These are phyloP conservation scores for Delitschia confertaspora DNA, from an alignment of 495 filamentous ascomycete genomes.

Conservation along the genomic window DNA sequence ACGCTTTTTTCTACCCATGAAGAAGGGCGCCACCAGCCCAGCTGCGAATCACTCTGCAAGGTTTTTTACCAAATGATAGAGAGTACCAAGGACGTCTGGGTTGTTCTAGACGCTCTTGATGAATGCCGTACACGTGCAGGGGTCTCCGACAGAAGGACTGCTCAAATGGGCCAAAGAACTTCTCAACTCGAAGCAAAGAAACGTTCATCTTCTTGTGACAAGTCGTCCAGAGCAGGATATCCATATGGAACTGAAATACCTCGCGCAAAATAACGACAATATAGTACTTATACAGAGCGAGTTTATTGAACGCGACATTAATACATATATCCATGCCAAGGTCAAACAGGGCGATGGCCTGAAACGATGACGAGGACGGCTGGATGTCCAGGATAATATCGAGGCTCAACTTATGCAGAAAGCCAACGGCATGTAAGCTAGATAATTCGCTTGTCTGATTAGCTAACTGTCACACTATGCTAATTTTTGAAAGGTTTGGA, in stretches of 20 bases:
- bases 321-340: background rate
- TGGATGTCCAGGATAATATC: slow-evolving; percentile 6
- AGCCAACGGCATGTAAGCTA: slow-evolving; percentile 6
- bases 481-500: slow-evolving; percentile 34
- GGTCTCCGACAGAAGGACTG: slow-evolving; percentile 1
- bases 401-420: slow-evolving; percentile 4
- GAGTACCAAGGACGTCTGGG: slow-evolving; percentile 14
- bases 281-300: slow-evolving; percentile 1
- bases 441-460: slow-evolving; percentile 7
- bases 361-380: background rate
- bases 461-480: slow-evolving; percentile 3
- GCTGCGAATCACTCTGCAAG: slow-evolving; percentile 4
- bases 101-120: slow-evolving; percentile 30
- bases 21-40: slow-evolving; percentile 1
- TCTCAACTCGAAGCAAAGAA: slow-evolving; percentile 12
- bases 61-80: slow-evolving; percentile 14
- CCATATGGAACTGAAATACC: slow-evolving; percentile 34
- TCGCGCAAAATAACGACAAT: background rate
- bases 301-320: slow-evolving; percentile 2
- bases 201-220: slow-evolving; percentile 19
- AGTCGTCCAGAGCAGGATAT: slow-evolving; percentile 16
- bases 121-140: slow-evolving; percentile 11
- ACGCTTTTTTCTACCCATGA: slow-evolving; percentile 1
- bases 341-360: background rate
- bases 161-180: slow-evolving; percentile 8